Base-by-base conservation (phyloP, 164 flowering plant genomes). In the Aristolochia californica region DNA sequence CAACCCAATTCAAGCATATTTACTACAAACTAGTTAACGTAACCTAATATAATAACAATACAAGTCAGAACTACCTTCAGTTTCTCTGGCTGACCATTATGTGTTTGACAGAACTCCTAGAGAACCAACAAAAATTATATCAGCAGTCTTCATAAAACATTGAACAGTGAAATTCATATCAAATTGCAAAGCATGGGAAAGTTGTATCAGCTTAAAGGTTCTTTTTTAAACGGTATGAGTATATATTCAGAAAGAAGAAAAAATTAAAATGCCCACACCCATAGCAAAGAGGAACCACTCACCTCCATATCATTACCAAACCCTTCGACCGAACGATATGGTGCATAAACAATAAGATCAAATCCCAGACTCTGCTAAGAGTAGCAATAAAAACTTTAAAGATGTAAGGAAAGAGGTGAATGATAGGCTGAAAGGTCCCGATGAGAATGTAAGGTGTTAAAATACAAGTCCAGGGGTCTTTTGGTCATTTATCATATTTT, bases 291-390 rank as follows among this genome's bases (percentile, higher is more conserved):
- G 47, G 13, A 48, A 45, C 20, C 38, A 61, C 68, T 58, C 63
- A 94, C 99, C 96, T 81, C 89, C 72, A 94, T 77, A 68, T 82
- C 88, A 76, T 72, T 54, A 55, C 83, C 57, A 77, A 90, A 94
- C 52, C 97, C 97, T 67, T 88, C 86, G 66, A 94, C 57, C n/a
- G 99, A 73, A 9, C 95, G 93, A 70, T 94, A 94, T 18, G 99
- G 99, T 58, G 93, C 82, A 81, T 80, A 94, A 64, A 88, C 97
- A 75, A 90, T 94, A 45, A 94, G 96, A 80, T 94, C 97, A 74
- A 94, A 94, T 53, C 83, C 95, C 57, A 94, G 69, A 71, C 86
- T 83, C 99, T 90, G 93, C 80, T 76, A 57, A 64, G 48, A 53
- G 17, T 4, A n/a, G 15, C 38, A 14, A 27, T 26, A 14, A 45